Evolutionary conservation across 192 early-diverging fungal genomes (phyloP), one percentile per base, ranked within the genome.

Genomic region (Gamsiella multidivaricata): DNA sequence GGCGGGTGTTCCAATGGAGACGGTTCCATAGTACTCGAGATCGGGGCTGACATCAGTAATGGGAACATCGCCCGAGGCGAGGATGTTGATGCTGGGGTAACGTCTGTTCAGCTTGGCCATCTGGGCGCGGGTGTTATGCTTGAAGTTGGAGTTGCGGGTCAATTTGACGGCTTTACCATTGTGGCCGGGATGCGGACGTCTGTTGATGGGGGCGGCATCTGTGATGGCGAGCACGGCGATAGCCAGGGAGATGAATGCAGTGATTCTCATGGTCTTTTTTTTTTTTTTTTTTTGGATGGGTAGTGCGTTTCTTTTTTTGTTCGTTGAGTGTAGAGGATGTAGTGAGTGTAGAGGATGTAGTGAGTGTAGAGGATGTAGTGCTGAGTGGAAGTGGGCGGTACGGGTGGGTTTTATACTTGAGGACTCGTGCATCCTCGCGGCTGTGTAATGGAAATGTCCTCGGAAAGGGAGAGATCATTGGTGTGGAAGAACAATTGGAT

Each of bases 21-120:
- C 86, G 25, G 73, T 74, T 61, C 82, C 87, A 47, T 91, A 91
- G 62, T 91, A 90, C 81, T 91, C 76, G 45, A 69, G 17, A 43
- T 88, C 87, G 34, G 60, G 25, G 26, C 47, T 28, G 52, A 62
- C 78, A 62, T 82, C 76, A 53, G 67, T 70, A 52, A 83, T 57
- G 15, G 78, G 78, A 18, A 68, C 65, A 41, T 18, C 37, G 22
- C 65, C 65, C 1, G 25, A 11, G 25, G 31, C 9, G 29, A 34
- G 43, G 41, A 54, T 45, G 46, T 57, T 56, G 25, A 50, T 29
- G 31, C 45, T 36, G 11, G 54, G 54, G 43, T 68, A 68, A 26
- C 65, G 65, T 22, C 20, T 28, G 65, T 68, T 68, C 32, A 68
- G 31, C 65, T 58, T 68, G 54, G 20, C 3, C 26, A 68, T 68